Evolutionary conservation across 768 basidiomycete species (phyloP), one percentile per base, ranked within the genome.

Genomic region (Collybia sp.): DNA sequence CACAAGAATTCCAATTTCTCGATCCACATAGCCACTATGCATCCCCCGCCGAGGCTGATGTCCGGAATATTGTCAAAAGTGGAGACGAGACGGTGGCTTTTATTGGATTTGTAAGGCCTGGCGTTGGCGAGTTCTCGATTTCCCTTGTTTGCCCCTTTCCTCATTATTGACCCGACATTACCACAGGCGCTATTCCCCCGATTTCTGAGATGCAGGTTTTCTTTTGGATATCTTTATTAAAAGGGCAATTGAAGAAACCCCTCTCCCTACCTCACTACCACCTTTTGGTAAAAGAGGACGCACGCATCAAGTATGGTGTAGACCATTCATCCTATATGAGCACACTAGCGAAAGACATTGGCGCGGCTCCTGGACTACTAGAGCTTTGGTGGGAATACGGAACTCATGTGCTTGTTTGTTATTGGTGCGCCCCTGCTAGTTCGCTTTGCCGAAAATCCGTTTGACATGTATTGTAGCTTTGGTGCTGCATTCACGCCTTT

Each of bases 171-270:
- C 25, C 25, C 8, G 50, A 56, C 2, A 50, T 53, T 19, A 49
- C 57, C 34, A 50, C 51, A 65, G 77, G 77, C 53, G 76, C 78
- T 0, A 80, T 77, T 46, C 78, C 77, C 1, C 75, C 77, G 2
- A 76, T 83, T 41, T 70, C 80, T 1, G 81, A 83, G 58, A 76
- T 78, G 69, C 81, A 83, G 51, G 56, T 69, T 1, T 74, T 80
- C 61, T 76, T 80, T 53, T 80, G 76, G 76, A 73, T 77, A 42
- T 69, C 73, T 5, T 53, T 79, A 5, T 58, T 79, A 31, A 70
- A 72, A 50, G 65, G 66, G 2, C 58, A 64, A 40, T 64, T 79
- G 25, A 61, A 63, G 15, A 52, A 62, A 9, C 79, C 79, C 1
- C 64, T 71, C 2, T 55, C 71, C 5, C 62, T 64, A 11, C 69